A percentile compares a stretch with the other conserved stretches of the same genome.
Conservation (phyloP, 805 yeast genomes). For the Kregervanrija fluxuum region DNA sequence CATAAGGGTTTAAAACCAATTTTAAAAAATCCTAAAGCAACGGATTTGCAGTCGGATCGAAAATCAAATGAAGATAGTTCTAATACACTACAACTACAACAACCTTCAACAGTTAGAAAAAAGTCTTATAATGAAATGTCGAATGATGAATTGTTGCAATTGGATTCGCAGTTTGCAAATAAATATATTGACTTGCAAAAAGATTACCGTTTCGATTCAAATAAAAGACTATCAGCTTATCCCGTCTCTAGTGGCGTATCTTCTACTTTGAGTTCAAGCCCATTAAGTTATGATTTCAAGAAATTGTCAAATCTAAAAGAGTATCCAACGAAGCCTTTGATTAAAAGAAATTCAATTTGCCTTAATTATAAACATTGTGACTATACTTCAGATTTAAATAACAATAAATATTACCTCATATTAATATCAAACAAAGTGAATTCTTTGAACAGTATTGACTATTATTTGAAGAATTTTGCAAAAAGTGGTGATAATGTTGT, state of each 20-base stretch:
- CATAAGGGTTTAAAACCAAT: too few relatives aligned
- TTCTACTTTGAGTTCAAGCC: conserved; percentile 5
- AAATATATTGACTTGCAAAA: conserved; percentile 32
- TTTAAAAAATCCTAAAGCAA: too few relatives aligned
- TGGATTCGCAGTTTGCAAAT: conserved; percentile 45
- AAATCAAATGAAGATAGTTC: too few relatives aligned
- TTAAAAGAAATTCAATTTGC: conserved; percentile 27
- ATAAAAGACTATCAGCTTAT: conserved; percentile 10
- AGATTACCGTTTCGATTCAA: conserved; percentile 9
- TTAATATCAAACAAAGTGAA: conserved; percentile 59
- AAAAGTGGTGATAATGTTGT: conserved; percentile 61
- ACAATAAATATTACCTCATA: conserved; percentile 31
- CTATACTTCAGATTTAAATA: conserved; percentile 17
- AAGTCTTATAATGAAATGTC: conserved; percentile 46
- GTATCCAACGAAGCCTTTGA: conserved; percentile 29
- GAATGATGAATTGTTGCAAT: conserved; percentile 44
- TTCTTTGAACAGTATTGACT: conserved; percentile 72
- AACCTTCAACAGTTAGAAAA: conserved; percentile 22
- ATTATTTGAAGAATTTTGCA: conserved; percentile 43
- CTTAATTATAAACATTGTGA: conserved; percentile 38
- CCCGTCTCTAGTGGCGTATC: conserved; percentile 9
- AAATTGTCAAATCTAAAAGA: conserved; percentile 16
- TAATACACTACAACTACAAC: too few relatives aligned
- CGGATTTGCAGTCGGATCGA: too few relatives aligned
- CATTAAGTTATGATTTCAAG: conserved; percentile 2